These are phyloP conservation scores for Hericium erinaceus DNA, from an alignment of 768 basidiomycete species.

Conservation along the genomic window DNA sequence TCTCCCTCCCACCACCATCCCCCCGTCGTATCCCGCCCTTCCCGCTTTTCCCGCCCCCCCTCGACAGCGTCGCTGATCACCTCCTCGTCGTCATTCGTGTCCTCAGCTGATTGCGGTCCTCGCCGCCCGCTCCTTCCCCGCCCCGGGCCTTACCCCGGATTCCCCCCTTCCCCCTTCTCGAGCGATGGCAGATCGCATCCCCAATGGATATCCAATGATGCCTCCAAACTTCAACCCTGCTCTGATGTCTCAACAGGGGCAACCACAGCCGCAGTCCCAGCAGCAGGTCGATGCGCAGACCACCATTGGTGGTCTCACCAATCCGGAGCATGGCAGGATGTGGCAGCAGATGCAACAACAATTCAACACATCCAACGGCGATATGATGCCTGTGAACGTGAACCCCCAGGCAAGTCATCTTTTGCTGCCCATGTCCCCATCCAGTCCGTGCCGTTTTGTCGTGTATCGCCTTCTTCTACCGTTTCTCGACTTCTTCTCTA, in stretches of 20 bases:
- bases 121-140: not conserved
- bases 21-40: slow-evolving; percentile 11
- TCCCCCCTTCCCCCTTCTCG: slow-evolving; percentile 9
- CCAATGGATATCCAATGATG: slow-evolving; percentile 10
- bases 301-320: slow-evolving; percentile 8
- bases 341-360: slow-evolving; percentile 11
- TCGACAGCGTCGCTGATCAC: not conserved
- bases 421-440: not conserved
- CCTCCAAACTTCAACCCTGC: slow-evolving; percentile 9
- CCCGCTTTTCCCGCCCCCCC: slow-evolving; percentile 3
- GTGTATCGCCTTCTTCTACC: not conserved
- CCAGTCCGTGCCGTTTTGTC: not conserved
- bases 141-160: slow-evolving; percentile 3
- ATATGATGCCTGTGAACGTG: not conserved
- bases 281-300: slow-evolving; percentile 8
- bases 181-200: slow-evolving; percentile 16
- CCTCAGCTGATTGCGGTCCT: not conserved
- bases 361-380: not conserved
- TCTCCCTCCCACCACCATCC: slow-evolving; percentile 18
- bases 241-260: slow-evolving; percentile 9
- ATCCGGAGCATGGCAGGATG: slow-evolving; percentile 3
- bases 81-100: not conserved
- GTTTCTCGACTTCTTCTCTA: not conserved
- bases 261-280: slow-evolving; percentile 8
- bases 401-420: not conserved